Evolutionary conservation across 768 basidiomycete genomes (phyloP), one percentile per base, ranked within the genome.

Genomic region (Coprinellus micaceus): DNA sequence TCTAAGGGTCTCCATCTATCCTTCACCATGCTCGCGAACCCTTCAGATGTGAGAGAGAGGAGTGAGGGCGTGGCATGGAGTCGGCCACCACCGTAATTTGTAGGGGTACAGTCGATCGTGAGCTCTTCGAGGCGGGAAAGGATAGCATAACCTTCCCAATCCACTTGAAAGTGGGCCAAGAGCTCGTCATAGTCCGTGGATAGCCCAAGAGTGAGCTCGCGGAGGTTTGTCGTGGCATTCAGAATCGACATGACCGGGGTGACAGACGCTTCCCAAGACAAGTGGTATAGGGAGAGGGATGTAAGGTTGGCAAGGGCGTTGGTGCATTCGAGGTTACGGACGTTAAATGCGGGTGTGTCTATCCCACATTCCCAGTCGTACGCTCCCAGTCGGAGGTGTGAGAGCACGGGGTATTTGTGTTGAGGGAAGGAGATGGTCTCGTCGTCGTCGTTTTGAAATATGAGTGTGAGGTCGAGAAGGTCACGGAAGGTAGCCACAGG

Each of bases 151-250:
- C 54, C 54, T 13, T 56, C 33, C 54, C 54, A 56, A n/a, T 56
- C 54, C 25, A 56, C 26, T 37, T 56, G 54, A 36, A 56, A 49
- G 13, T 41, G 54, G 26, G 44, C 54, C 17, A 56, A 49, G 24
- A 56, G n/a, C 30, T n/a, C 13, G 25, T 56, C 41, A 25, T 56
- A 56, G 54, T 56, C 37, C 12, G 54, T 49, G 13, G 54, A 48
- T 10, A 56, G 25, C 5, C 54, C 54, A 9, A 56, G 15, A 7
- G 47, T 28, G 26, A 56, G 36, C 3, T 41, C 26, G 13, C 29
- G 36, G n/a, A 56, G 36, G 25, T 49, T 56, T 2, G 47, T 30
- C 3, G 54, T 56, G 33, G 43, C 43, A 29, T 40, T 21, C 4
- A 56, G 37, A 9, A 56, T 29, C n/a, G 37, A 30, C 9, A 40